These are phyloP conservation scores for Hygrocybe coccinea DNA, from an alignment of 768 basidiomycete species.

Conservation along the genomic window DNA sequence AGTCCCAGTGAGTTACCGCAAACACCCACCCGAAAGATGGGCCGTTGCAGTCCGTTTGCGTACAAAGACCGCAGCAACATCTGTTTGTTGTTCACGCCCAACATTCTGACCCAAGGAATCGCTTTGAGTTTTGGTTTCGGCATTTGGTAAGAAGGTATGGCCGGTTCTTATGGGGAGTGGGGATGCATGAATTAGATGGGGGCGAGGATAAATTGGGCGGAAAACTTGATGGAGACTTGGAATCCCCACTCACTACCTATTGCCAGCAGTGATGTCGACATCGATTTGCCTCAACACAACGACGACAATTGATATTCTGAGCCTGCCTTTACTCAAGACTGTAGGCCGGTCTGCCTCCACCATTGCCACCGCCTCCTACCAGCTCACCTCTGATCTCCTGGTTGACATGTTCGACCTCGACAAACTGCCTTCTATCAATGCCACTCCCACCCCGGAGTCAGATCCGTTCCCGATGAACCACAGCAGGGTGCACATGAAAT, in stretches of 20 bases:
- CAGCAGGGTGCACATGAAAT: conserved; percentile 9
- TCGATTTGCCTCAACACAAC: conserved; percentile 26
- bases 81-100: conserved; percentile 43
- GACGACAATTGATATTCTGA: conserved; percentile 21
- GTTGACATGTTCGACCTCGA: conserved; percentile 35
- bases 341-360: conserved; percentile 51
- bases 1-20: conserved; percentile 19
- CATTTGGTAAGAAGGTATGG: conserved; percentile 15
- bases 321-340: conserved; percentile 21
- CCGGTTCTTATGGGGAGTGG: conserved; percentile 12
- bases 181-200: conserved; percentile 13
- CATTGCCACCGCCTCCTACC: conserved; percentile 53
- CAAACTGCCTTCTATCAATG: background rate
- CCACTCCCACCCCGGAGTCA: conserved; percentile 16
- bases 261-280: conserved; percentile 46
- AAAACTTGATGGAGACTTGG: conserved; percentile 34
- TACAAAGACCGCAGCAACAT: conserved; percentile 18
- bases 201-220: conserved; percentile 21
- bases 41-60: conserved; percentile 8
- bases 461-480: background rate
- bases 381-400: conserved; percentile 42
- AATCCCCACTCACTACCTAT: conserved; percentile 44
- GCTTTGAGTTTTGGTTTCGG: conserved; percentile 16
- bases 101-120: background rate
- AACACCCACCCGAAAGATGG: conserved; percentile 36